A percentile compares a stretch with the other conserved stretches of the same genome.
Conservation (phyloP, 78 protist species). For the Corallochytrium limacisporum region DNA sequence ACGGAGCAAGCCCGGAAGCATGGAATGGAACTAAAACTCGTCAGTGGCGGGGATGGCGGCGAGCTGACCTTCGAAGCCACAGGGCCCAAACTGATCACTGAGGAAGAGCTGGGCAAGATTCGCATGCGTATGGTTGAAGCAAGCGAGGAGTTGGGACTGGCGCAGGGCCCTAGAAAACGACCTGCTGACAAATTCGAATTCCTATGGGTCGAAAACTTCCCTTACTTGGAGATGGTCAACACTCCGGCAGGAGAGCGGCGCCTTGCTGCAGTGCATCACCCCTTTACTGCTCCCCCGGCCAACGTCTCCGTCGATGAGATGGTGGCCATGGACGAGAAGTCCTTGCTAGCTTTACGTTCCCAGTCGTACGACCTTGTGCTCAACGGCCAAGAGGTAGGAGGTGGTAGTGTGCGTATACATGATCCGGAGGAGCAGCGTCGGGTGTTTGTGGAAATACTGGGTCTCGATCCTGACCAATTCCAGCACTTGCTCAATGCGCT, state of each 20-base stretch:
- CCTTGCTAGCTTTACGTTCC: too few species aligned
- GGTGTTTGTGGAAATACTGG: constrained; percentile 20
- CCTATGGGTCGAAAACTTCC: constrained; percentile 77
- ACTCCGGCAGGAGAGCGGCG: neutral
- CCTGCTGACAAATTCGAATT: constrained; percentile 26
- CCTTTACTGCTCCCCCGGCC: constrained; percentile 87
- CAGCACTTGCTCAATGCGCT: neutral
- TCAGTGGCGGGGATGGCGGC: too few species aligned
- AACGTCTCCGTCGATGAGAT: neutral
- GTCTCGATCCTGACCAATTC: neutral
- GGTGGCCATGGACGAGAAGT: neutral
- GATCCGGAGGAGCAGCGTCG: constrained; percentile 29
- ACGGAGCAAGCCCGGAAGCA: too few species aligned
- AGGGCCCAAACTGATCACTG: too few species aligned
- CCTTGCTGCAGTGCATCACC: constrained; percentile 54
- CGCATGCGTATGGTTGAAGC: too few species aligned
- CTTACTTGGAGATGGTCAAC: constrained; percentile 27
- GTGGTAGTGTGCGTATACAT: constrained; percentile 78
- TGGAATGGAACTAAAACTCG: too few species aligned
- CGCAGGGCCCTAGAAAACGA: too few species aligned
- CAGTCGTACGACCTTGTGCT: constrained; percentile 65
- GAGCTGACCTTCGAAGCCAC: too few species aligned
- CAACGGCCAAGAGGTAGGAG: constrained; percentile 79
- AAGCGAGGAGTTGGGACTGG: too few species aligned
- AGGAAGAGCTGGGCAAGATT: too few species aligned